Conservation (phyloP, 2,329 filamentous ascomycete species). For the Calonectria naviculata region DNA sequence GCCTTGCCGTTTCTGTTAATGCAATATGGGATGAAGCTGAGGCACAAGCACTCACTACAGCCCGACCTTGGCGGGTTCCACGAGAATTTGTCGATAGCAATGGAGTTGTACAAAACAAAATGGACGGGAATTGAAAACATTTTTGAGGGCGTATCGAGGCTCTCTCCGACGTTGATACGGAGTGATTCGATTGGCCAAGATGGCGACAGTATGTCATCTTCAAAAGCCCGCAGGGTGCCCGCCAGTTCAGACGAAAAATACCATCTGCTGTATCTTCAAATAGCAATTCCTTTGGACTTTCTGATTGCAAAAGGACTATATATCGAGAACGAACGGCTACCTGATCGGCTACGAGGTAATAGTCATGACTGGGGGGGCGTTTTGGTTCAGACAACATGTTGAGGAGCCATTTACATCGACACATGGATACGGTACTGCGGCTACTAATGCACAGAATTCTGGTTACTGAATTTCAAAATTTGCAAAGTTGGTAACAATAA, state of each 20-base stretch:
- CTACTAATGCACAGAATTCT: no score
- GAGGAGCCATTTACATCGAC: neutral
- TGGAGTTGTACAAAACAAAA: neutral
- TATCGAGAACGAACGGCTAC: neutral
- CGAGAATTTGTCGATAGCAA: neutral
- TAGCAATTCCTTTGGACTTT: neutral
- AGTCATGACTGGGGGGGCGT: neutral
- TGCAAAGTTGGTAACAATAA: no score
- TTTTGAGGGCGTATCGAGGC: neutral
- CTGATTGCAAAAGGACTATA: neutral
- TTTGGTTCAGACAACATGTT: neutral
- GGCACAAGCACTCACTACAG: neutral
- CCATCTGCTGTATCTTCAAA: neutral
- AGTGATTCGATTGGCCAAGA: no score
- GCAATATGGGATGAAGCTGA: neutral
- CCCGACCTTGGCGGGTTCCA: neutral
- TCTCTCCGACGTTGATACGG: neutral
- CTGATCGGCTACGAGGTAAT: neutral
- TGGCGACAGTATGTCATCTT: no score
- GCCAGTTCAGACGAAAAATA: neutral
- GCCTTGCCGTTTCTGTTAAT: neutral
- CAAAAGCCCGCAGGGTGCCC: no score
- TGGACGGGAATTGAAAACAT: neutral
- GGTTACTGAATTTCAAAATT: no score
- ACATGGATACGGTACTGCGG: no score